These are phyloP conservation scores for Clathrospora elynae DNA, from an alignment of 2,329 filamentous ascomycete genomes.

Conservation along the genomic window DNA sequence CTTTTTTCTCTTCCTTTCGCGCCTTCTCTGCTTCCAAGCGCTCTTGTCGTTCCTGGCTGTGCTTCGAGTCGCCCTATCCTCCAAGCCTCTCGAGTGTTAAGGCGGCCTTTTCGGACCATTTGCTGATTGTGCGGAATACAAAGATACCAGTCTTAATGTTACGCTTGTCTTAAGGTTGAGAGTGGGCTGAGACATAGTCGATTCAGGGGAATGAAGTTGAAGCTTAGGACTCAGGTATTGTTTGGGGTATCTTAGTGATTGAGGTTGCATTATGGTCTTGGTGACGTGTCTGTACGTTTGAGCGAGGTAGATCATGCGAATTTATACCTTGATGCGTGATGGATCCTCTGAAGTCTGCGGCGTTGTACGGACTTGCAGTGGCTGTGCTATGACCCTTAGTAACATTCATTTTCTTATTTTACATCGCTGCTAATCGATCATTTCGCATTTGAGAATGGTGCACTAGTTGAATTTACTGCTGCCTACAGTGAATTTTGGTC, in stretches of 20 bases:
- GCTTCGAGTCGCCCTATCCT: neutral
- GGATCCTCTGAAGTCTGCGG: too few species aligned
- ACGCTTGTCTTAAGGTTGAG: slow-evolving; percentile 2
- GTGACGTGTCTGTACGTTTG: too few species aligned
- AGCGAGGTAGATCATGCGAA: too few species aligned
- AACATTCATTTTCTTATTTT: too few species aligned
- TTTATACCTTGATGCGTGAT: too few species aligned
- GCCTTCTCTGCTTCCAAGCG: neutral
- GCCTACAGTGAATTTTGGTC: too few species aligned
- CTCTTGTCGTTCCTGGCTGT: neutral
- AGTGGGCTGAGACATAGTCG: neutral
- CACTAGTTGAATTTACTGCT: too few species aligned
- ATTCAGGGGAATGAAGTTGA: neutral
- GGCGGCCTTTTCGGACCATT: slow-evolving; percentile 9
- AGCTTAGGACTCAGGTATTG: neutral
- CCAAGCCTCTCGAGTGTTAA: slow-evolving; percentile 9
- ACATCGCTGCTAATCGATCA: too few species aligned
- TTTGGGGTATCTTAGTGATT: neutral
- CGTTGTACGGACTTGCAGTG: too few species aligned
- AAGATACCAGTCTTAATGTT: slow-evolving; percentile 1
- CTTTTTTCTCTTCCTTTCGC: too few species aligned
- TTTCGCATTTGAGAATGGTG: too few species aligned
- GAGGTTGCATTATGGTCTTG: neutral
- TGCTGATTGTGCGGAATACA: slow-evolving; percentile 4
- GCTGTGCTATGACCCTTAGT: too few species aligned